Conservation (phyloP, 2,329 filamentous ascomycete species). For the Xylaria hypoxylon region DNA sequence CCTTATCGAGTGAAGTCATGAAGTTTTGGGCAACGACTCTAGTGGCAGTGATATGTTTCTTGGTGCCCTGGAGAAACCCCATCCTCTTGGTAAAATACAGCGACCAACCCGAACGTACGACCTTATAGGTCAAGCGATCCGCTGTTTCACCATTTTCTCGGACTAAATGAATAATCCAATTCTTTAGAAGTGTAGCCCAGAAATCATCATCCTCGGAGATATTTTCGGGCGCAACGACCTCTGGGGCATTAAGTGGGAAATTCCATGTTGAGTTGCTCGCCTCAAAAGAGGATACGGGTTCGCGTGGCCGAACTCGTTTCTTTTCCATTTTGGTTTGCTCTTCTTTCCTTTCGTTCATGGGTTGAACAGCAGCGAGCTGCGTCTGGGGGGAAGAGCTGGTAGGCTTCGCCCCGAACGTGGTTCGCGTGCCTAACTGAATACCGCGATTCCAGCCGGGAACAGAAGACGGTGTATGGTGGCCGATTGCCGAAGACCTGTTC, state of each 20-base stretch:
- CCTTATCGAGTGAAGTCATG: conserved; percentile 31
- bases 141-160: conserved; percentile 36
- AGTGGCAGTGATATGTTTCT: conserved; percentile 34
- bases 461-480: conserved; percentile 11
- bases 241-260: conserved; percentile 32
- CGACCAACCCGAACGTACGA: conserved; percentile 41
- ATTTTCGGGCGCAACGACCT: conserved; percentile 24
- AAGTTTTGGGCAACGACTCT: conserved; percentile 34
- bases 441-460: conserved; percentile 44
- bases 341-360: conserved; percentile 14
- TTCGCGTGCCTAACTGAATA: conserved; percentile 43
- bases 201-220: conserved; percentile 19
- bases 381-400: conserved; percentile 33
- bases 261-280: conserved; percentile 38
- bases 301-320: conserved; percentile 26
- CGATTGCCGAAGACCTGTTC: not conserved
- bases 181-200: conserved; percentile 29
- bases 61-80: conserved; percentile 40
- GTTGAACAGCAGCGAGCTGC: conserved; percentile 4
- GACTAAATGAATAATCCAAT: conserved; percentile 28
- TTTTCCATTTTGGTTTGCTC: conserved; percentile 26
- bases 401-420: conserved; percentile 42
- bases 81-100: conserved; percentile 39
- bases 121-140: conserved; percentile 39
- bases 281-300: conserved; percentile 38